Base-by-base conservation (phyloP, 2,329 filamentous ascomycete species). In the Penicillium capsulatum region DNA sequence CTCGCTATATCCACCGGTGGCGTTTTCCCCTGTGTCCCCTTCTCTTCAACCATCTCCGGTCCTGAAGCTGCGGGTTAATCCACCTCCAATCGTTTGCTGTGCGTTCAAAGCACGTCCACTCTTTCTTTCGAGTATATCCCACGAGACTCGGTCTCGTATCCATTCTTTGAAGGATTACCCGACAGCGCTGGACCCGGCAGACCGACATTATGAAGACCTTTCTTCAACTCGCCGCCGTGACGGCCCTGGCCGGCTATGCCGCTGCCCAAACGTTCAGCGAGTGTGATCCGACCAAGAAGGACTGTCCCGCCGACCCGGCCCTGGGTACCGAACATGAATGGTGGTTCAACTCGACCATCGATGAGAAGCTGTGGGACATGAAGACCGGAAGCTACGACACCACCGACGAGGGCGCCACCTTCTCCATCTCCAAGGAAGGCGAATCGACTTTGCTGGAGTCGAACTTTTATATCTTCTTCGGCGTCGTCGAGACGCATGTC, bases 401-500 rank as follows among this genome's bases (percentile, higher is more conserved):
- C 61, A 73, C 74, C 40, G 60, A 73, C 31, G 68, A 79, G 0
- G 86, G 84, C 26, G 84, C 85, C 31, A 69, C 76, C 39, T 90
- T 94, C 68, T 83, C 76, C 36, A 81, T 95, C 26, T n/a, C 64
- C 40, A 74, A 82, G 60, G 75, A 80, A 48, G 79, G 82, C 47
- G 80, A 94, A 55, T 84, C 87, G 0, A 86, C 88, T 1, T 94
- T 87, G 1, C 77, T 94, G 46, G 77, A 81, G 49, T 81, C 84
- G 32, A 80, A 81, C 54, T 91, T 89, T 63, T 92, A 88, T 69
- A 84, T 94, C 65, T 89, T 94, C 72, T 91, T 84, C 51, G 88
- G 88, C 38, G 79, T 81, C 44, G 81, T 87, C 40, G 86, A 92
- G 65, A 75, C 91, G 42, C 74, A 79, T 51, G 77, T 94, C 71